Percentiles rank a stretch among this genome's conserved stretches.
phyloP scores from a whole-genome alignment of 1,139 yeast species.

The Blastobotrys buckinghamii region DNA sequence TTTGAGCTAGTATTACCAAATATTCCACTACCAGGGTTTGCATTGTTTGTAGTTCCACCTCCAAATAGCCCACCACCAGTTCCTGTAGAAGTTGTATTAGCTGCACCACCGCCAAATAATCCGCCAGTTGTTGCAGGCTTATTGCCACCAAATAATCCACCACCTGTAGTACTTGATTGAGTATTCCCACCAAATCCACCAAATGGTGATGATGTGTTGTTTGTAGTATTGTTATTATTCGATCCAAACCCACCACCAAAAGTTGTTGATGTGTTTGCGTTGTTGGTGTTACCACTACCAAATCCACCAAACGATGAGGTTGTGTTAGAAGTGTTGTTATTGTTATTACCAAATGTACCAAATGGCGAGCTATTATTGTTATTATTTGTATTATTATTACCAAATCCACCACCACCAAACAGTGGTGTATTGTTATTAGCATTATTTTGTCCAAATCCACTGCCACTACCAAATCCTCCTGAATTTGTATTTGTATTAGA shows the following conservation, averaged over 20 bases:
- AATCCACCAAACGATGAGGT: conserved; percentile 20
- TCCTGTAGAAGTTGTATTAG: conserved; percentile 7
- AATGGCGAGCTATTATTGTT: neutral
- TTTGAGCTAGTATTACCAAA: neutral
- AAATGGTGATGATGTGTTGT: neutral
- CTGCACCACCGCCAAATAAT: conserved; percentile 5
- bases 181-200: conserved; percentile 14
- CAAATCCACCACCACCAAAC: conserved; percentile 19
- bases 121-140: conserved; percentile 3
- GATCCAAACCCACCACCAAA: conserved; percentile 15
- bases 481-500: conserved; percentile 1
- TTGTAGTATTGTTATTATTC: neutral
- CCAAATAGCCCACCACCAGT: conserved; percentile 21
- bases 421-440: neutral
- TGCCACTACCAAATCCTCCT: conserved; percentile 6
- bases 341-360: conserved; percentile 1
- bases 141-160: conserved; percentile 20
- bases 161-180: conserved; percentile 10
- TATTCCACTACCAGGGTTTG: conserved; percentile 1
- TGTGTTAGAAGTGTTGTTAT: conserved; percentile 8
- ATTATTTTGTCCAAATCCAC: conserved; percentile 11
- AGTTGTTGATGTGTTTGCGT: conserved; percentile 9
- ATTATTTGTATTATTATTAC: conserved; percentile 5
- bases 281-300: conserved; percentile 27
- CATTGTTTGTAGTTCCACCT: neutral